Evolutionary conservation across 108 stramenopile species (phyloP).

Genomic region (Skeletonema menzelii): DNA sequence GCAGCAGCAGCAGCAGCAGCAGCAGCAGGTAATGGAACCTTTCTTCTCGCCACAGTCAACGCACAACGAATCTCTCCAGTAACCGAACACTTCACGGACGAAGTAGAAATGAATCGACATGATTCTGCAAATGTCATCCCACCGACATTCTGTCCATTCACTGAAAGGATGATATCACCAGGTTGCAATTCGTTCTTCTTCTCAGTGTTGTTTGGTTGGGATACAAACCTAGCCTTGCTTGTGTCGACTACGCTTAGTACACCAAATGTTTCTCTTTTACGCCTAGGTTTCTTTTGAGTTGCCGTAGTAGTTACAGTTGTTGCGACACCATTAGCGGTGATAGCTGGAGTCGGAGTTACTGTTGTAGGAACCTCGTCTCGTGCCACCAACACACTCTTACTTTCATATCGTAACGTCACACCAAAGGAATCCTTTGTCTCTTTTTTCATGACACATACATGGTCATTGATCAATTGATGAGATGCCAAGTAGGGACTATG

Average conservation of each 20-base stretch:
- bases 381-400: constrained; percentile 56
- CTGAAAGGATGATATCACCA: constrained; percentile 70
- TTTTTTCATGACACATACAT: constrained; percentile 41
- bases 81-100: neutral
- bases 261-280: constrained; percentile 55
- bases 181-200: constrained; percentile 27
- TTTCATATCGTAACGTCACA: constrained; percentile 45
- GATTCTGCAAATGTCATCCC: constrained; percentile 63
- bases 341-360: neutral
- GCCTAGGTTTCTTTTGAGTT: constrained; percentile 14
- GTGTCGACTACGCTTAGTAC: constrained; percentile 64
- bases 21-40: neutral
- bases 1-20: neutral
- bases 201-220: neutral
- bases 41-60: constrained; percentile 30
- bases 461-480: constrained; percentile 10
- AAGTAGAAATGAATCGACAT: constrained; percentile 46
- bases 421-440: constrained; percentile 50
- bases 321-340: neutral
- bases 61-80: constrained; percentile 17
- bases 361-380: neutral
- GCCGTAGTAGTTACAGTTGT: neutral
- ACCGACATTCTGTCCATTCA: constrained; percentile 49
- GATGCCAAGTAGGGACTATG: constrained; percentile 31
- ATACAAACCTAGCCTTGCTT: constrained; percentile 26